Evolutionary conservation across 2,329 filamentous ascomycete genomes (phyloP).

Genomic region (Curvularia eragrostidis): DNA sequence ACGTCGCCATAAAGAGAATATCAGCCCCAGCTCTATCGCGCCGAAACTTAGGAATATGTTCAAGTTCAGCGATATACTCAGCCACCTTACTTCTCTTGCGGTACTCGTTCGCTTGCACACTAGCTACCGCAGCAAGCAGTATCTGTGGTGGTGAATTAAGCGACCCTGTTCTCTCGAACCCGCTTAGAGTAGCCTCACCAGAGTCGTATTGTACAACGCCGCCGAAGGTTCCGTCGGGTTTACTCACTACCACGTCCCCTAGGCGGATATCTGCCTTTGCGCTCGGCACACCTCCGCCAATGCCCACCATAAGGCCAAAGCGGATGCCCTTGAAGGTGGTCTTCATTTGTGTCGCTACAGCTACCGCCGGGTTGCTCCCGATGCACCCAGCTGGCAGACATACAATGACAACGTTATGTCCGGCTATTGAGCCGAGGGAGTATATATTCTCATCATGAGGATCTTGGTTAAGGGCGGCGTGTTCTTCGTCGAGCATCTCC

Average conservation of each 20-base stretch:
- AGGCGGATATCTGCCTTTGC: slow-evolving; percentile 14
- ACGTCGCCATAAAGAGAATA: too few relatives aligned
- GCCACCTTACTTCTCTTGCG: too few relatives aligned
- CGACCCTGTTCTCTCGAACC: too few relatives aligned
- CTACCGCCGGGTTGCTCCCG: slow-evolving; percentile 43
- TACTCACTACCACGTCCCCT: slow-evolving; percentile 15
- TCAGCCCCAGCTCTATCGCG: too few relatives aligned
- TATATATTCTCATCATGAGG: slow-evolving; percentile 25
- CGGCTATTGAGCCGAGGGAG: slow-evolving; percentile 30
- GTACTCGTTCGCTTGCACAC: too few relatives aligned
- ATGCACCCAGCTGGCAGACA: slow-evolving; percentile 29
- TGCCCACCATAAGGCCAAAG: slow-evolving; percentile 53
- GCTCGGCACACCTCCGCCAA: slow-evolving; percentile 42
- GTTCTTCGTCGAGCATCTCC: too few relatives aligned
- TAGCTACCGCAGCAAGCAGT: too few relatives aligned
- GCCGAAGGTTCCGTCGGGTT: not conserved
- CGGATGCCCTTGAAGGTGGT: slow-evolving; percentile 40
- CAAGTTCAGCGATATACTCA: too few relatives aligned
- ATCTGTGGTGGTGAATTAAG: not conserved
- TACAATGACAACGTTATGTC: too few relatives aligned
- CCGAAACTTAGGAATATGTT: too few relatives aligned
- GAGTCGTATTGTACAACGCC: slow-evolving; percentile 2
- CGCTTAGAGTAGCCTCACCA: slow-evolving; percentile 6
- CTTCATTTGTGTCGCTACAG: slow-evolving; percentile 35
- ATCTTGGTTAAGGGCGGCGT: too few relatives aligned